Evolutionary conservation across 345 rosid genomes (phyloP).

Genomic region (Rhodomyrtus tomentosa): DNA sequence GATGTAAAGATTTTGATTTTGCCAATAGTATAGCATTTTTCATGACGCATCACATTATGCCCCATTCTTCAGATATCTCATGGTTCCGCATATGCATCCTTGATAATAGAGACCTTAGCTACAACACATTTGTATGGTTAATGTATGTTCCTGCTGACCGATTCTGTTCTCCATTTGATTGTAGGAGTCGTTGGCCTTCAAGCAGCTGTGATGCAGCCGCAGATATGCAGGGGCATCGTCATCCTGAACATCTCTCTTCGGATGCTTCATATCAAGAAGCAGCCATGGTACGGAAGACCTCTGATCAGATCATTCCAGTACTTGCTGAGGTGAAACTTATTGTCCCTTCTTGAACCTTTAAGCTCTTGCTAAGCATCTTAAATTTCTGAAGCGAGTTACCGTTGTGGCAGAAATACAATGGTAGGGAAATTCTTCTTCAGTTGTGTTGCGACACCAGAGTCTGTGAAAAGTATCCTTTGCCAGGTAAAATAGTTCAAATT

Average conservation of each 20-base stretch:
- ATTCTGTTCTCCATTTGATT: neutral
- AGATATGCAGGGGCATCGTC: constrained; percentile 55
- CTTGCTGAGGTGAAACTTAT: constrained; percentile 49
- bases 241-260: constrained; percentile 72
- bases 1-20: neutral
- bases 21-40: neutral
- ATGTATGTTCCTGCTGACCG: neutral
- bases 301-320: constrained; percentile 70
- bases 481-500: constrained; percentile 30
- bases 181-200: constrained; percentile 87
- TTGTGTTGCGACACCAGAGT: constrained; percentile 53
- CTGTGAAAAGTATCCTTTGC: constrained; percentile 59
- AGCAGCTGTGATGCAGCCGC: constrained; percentile 66
- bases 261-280: constrained; percentile 80
- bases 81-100: neutral
- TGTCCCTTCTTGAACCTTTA: neutral
- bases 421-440: constrained; percentile 54
- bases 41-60: neutral
- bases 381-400: neutral
- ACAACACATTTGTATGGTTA: neutral
- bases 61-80: neutral
- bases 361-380: neutral
- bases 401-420: constrained; percentile 53
- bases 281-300: constrained; percentile 70
- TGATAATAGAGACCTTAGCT: neutral